Base-by-base conservation (phyloP, 352 stramenopile genomes). In the Globisporangium ultimum region DNA sequence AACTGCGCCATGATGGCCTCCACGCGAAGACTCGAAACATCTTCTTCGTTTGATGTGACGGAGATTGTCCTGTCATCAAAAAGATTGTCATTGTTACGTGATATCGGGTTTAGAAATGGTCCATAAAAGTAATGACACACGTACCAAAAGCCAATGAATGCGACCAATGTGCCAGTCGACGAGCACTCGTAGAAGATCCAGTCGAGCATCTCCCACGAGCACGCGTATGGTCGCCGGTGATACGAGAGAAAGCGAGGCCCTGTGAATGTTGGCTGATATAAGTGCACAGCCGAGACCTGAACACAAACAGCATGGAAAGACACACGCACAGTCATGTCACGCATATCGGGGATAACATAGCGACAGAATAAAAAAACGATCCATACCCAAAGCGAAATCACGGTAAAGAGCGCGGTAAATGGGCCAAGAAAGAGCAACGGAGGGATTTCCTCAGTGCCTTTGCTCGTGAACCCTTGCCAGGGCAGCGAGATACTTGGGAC, bases 141-240 rank as follows among this genome's bases (percentile, higher is more conserved):
- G 40, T 78, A 82, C 70, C 78, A 89, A 49, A 86, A 88, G 49
- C 71, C 74, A 7, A 74, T 48, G 22, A 89, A 85, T 3, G 67
- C 48, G 24, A 80, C 67, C 40, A 87, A 53, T 4, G 74, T 66
- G 22, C 64, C 58, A 1, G 76, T 82, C 2, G 74, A 74, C 5
- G 75, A 85, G 18, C 76, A 75, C 53, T 91, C 74, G 55, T 77
- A 84, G 45, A 87, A 78, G 41, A 88, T 72, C 76, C 76, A 86
- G 58, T 87, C 78, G 24, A 88, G 53, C 55, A 87, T 83, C 38
- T 87, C 76, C 78, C 76, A 87, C 41, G 78, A 88, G 22, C 64
- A 79, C 21, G 72, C 61, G n/a, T 68, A 71, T 40, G 78, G 71
- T 8, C 70, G 70, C 57, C 74, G 76, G 20, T 79, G 74, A 50